Evolutionary conservation across 148 eudicot genomes (phyloP), one percentile per base, ranked within the genome.

Genomic region (Rhododendron simsii): DNA sequence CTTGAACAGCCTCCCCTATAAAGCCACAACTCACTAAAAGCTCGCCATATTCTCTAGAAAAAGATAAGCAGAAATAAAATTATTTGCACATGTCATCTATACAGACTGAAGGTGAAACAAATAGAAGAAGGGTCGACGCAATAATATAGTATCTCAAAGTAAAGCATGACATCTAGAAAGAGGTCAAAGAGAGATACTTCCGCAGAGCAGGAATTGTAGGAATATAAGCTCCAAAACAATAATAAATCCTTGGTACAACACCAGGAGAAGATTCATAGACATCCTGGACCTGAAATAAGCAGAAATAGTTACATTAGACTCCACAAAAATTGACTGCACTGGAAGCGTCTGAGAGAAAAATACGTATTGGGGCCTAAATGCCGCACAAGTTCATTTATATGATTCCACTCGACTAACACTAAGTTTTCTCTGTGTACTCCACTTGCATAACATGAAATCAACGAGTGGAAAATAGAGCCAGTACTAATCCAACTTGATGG

Each of bases 1-100:
- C 90, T 85, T 88, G 94, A 85, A 97, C 88, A 71, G 99, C 98
- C 90, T 97, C 99, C 57, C 98, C 98, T 85, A 97, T 89, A 89
- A 95, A 86, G 80, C 99, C 98, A 86, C 93, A 92, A 69, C 98
- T 91, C 77, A 97, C 94, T 76, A 97, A 89, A 88, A 97, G 94
- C 88, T 94, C 96, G 30, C 95, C 98, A 81, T 93, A 94, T 85
- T 97, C 98, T 93, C 98, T 96, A 73, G n/a, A 11, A 71, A 71
- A 85, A 71, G 4, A 83, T 41, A 81, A 50, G 1, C 74, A 39
- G 81, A 48, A 51, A 41, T 39, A 81, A 2, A 59, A 59, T 21
- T 18, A 59, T 55, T 30, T 73, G 48, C 50, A n/a, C 16, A 53
- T 21, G 81, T 55, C 74, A 85, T 11, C 59, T 7, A 9, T 9